Conservation (phyloP, 257 asterid species). For the Primulina tabacum region DNA sequence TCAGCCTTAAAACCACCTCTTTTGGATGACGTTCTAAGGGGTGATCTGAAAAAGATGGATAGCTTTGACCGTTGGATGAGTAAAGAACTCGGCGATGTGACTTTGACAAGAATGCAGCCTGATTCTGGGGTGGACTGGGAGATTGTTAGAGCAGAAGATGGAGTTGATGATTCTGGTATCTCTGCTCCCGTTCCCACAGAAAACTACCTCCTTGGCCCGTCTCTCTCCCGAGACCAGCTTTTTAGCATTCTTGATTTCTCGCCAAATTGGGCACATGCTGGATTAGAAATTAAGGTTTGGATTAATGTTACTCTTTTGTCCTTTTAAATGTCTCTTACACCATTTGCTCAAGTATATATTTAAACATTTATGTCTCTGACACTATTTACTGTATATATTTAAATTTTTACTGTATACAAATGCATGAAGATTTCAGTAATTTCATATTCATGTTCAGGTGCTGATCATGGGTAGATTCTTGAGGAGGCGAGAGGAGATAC, state of each 20-base stretch:
- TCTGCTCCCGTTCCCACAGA: constrained; percentile 56
- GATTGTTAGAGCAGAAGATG: constrained; percentile 63
- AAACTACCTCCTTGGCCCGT: constrained; percentile 64
- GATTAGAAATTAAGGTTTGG: constrained; percentile 68
- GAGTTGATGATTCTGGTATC: constrained; percentile 52
- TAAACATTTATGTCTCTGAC: constrained; percentile 1
- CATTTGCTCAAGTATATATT: constrained; percentile 11
- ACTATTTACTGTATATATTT: constrained; percentile 5
- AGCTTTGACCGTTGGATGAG: constrained; percentile 98
- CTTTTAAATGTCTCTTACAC: constrained; percentile 10
- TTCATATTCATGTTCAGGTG: constrained; percentile 44
- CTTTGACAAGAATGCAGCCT: constrained; percentile 60
- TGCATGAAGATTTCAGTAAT: constrained; percentile 1
- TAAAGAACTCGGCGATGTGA: constrained; percentile 89
- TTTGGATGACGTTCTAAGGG: constrained; percentile 58
- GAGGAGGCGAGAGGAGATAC: constrained; percentile 54
- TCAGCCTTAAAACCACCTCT: constrained; percentile 57
- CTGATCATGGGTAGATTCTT: constrained; percentile 71
- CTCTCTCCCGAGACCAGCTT: constrained; percentile 80
- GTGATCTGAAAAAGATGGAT: constrained; percentile 81
- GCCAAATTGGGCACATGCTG: constrained; percentile 78
- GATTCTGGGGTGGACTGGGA: constrained; percentile 74
- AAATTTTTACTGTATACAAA: constrained; percentile 2
- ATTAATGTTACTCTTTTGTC: constrained; percentile 16
- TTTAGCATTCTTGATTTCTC: constrained; percentile 82